Base-by-base conservation (phyloP, 768 basidiomycete genomes). In the Gloeopeniophorella convolvens region DNA sequence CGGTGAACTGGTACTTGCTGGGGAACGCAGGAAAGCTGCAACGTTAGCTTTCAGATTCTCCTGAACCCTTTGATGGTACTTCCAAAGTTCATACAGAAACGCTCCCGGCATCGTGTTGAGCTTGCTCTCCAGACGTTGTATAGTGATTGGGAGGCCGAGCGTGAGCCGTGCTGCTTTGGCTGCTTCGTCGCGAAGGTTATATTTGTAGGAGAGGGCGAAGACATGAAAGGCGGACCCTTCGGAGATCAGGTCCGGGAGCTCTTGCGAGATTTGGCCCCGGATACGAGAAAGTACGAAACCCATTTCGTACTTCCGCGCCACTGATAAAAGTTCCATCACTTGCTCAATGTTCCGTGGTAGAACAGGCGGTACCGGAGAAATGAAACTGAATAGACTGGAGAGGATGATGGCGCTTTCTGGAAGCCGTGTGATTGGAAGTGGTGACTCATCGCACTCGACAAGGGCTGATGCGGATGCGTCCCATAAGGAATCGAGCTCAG, bases 261-360 rank as follows among this genome's bases (percentile, higher is more conserved):
- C 26, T 11, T 36, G 23, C 18, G 49, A 21, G 8, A 50, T 32
- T 15, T 12, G 24, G 4, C 42, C 42, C 7, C 49, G 49, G 10
- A 50, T 45, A 27, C 21, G 42, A 18, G 2, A 11, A 16, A 50
- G 35, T 2, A 44, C 35, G 6, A 15, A 11, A 12, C 32, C 42
- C 49, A 50, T 50, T 35, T 44, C 24, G 12, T 51, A 51, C 26
- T 33, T 45, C 21, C 41, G 37, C 5, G 44, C 37, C 44, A 41
- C 44, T 1, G 44, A 51, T 16, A 51, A 13, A 12, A 51, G 44
- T 13, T 45, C 32, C 6, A 51, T 23, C 4, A 2, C 28, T n/a
- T 34, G 18, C 36, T 51, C 44, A 10, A 45, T 8, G 2, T 18
- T 30, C 11, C 10, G 4, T n/a, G 50, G 50, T 40, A 51, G 44